Base-by-base conservation (phyloP, 306 rosid genomes). In the Begonia masoniana region DNA sequence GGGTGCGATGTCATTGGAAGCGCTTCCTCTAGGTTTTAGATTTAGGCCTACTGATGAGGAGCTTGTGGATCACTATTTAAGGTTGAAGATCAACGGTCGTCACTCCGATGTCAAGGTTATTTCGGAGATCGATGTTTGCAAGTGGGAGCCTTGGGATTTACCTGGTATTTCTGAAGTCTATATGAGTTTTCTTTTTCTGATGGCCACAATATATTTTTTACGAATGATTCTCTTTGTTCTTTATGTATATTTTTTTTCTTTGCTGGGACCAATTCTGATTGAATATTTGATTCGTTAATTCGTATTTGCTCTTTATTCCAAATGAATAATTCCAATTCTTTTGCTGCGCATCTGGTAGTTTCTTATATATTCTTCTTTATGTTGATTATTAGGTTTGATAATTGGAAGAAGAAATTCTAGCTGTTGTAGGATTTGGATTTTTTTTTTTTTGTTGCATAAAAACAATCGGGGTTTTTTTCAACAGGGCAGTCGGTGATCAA, bases 121-220 rank as follows among this genome's bases (percentile, higher is more conserved):
- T 21, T 80, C 87, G 15, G 99, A 92, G 39, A 74, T 92, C 48
- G 99, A 92, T 78, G 88, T 92, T 55, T 92, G 99, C 72, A 92
- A 79, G 71, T 74, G 77, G 74, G 99, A 92, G 60, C 99, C 99
- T 1, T 86, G 99, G 96, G 99, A 92, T 49, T 63, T 92, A 62
- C 99, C 99, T 17, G 89, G 99, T 92, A 83, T 12, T 45, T 4
- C 26, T 47, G 8, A 5, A 10, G 12, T 4, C 16, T 31, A 23
- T 7, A 10, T 12, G 14, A 12, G 31, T 50, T 50, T 2, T 10
- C 13, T 13, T 52, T 42, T 47, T 3, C 12, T 7, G 13, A 11
- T 0, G 36, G 13, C 39, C 39, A 31, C 13, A n/a, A 2, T 42
- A 13, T 51, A 10, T 56, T 13, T 5, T 45, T 5, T 45, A 54